These are phyloP conservation scores for Phytophthora tubulina DNA, from an alignment of 352 stramenopile species.

Conservation along the genomic window DNA sequence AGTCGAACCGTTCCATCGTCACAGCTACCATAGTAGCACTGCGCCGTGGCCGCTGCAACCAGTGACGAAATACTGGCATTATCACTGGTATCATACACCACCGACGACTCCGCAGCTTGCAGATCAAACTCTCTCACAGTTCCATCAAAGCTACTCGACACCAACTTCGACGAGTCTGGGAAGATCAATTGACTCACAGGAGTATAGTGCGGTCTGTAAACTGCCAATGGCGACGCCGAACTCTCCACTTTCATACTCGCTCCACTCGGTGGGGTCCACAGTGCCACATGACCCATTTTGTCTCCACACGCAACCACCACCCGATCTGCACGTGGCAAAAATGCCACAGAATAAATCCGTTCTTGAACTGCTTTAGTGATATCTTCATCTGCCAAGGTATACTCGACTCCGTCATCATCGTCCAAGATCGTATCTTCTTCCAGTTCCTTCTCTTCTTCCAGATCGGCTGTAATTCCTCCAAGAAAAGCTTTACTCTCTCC, in stretches of 20 bases:
- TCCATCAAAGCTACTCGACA: constrained; percentile 81
- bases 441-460: constrained; percentile 44
- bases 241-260: constrained; percentile 26
- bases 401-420: constrained; percentile 55
- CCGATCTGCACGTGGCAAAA: constrained; percentile 73
- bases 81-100: constrained; percentile 61
- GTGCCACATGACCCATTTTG: constrained; percentile 76
- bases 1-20: constrained; percentile 70
- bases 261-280: constrained; percentile 60
- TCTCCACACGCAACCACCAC: constrained; percentile 77
- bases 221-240: constrained; percentile 40
- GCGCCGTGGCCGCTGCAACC: constrained; percentile 29
- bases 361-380: constrained; percentile 79
- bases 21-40: constrained; percentile 62
- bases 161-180: constrained; percentile 58
- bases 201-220: constrained; percentile 74
- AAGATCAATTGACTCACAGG: constrained; percentile 81
- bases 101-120: constrained; percentile 53
- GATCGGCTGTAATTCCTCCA: constrained; percentile 40
- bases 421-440: constrained; percentile 47
- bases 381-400: constrained; percentile 59
- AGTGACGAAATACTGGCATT: constrained; percentile 73
- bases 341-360: constrained; percentile 81
- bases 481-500: constrained; percentile 54
- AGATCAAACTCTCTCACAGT: constrained; percentile 78